Evolutionary conservation across 129 eudicot species (phyloP), one percentile per base, ranked within the genome.

Genomic region (Flaveria trinervia): DNA sequence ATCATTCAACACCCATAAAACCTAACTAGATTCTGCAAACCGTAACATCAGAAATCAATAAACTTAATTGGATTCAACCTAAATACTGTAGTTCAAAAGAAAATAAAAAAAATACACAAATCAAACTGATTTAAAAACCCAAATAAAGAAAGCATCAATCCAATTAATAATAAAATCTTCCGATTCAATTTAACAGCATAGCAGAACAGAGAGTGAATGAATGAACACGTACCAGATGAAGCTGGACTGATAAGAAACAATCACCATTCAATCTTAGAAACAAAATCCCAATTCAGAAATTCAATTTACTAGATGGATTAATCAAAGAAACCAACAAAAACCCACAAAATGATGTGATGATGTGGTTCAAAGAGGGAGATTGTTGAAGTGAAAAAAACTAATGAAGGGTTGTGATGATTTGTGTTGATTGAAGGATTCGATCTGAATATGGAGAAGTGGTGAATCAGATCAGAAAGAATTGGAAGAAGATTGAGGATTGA

Each of bases 221-320:
- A 11, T 9, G 16, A 71, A 60, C 26, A 75, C 83, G 70, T 81
- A 85, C 85, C 87, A 87, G 82, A 89, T 62, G 84, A 36, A 36
- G 41, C 8, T 36, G 41, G 41, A 36, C 41, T 36, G 41, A 36
- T 36, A 36, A 4, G 41, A 5, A 36, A 36, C 41, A 36, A 36
- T 7, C 82, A 77, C 88, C 75, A 82, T 75, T 80, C 85, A 67
- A 77, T 84, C 90, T 82, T 71, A 66, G 67, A 84, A 51, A 25
- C 82, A 72, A 75, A 87, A 20, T 8, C 85, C 87, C 90, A 78
- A 84, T 54, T 57, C 43, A 13, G 68, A 48, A 57, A 76, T 7
- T 52, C 26, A 43, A 79, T 79, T 17, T 15, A 61, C 43, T 74
- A 16, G 74, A 82, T 73, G 7, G 33, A 18, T 23, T 46, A 9